Conservation (phyloP, 169 alveolate species). For the Cryptosporidium viatorum region DNA sequence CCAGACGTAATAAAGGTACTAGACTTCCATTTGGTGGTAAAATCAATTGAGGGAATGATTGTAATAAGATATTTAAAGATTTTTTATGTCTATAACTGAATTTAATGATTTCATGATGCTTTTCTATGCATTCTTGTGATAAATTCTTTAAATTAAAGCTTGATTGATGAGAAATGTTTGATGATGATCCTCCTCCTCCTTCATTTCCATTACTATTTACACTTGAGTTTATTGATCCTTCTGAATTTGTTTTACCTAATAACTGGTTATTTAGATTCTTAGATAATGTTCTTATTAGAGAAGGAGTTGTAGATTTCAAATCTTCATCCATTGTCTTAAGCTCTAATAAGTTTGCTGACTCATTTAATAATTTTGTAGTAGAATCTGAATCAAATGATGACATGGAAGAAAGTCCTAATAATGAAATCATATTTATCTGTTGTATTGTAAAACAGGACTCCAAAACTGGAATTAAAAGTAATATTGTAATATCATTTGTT, state of each 20-base stretch:
- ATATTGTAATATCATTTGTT: slow-evolving; percentile 12
- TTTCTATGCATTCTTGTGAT: slow-evolving; percentile 60
- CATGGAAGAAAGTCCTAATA: slow-evolving; percentile 51
- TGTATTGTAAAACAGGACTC: slow-evolving; percentile 70
- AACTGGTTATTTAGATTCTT: slow-evolving; percentile 21
- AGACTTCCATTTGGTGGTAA: slow-evolving; percentile 82
- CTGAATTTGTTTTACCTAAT: background rate
- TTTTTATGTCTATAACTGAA: slow-evolving; percentile 77
- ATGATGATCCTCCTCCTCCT: background rate
- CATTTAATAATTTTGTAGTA: slow-evolving; percentile 27
- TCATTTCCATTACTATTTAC: background rate
- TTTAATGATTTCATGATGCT: slow-evolving; percentile 63
- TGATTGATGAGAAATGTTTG: background rate
- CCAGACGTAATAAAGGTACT: slow-evolving; percentile 84
- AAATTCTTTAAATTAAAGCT: slow-evolving; percentile 20
- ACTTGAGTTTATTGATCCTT: background rate
- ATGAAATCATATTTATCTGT: slow-evolving; percentile 36
- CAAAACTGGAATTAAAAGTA: slow-evolving; percentile 52
- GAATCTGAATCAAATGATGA: slow-evolving; percentile 57
- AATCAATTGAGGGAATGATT: slow-evolving; percentile 76
- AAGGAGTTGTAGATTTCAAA: slow-evolving; percentile 30
- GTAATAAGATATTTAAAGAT: slow-evolving; percentile 73
- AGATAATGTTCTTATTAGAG: slow-evolving; percentile 32
- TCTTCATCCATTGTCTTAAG: slow-evolving; percentile 70
- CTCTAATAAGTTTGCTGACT: slow-evolving; percentile 63